phyloP scores from a whole-genome alignment of 2,329 filamentous ascomycete genomes.

The Cadophora malorum region DNA sequence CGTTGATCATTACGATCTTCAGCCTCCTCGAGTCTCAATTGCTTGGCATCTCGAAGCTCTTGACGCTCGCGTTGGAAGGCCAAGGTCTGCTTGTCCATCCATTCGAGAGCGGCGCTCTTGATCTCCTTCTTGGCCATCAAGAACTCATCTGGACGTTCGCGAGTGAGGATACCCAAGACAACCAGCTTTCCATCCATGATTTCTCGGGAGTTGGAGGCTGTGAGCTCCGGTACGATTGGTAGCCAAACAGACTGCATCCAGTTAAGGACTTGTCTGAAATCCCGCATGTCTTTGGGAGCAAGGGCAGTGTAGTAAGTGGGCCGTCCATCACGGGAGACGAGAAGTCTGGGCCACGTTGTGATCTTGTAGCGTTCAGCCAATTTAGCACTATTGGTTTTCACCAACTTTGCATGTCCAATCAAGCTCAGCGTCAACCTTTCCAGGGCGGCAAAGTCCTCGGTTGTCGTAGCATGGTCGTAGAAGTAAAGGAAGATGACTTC shows the following conservation, averaged over 20 bases:
- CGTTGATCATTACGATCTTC: slow-evolving; percentile 91
- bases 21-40: slow-evolving; percentile 93
- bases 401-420: slow-evolving; percentile 88
- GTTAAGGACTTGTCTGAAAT: slow-evolving; percentile 76
- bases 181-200: slow-evolving; percentile 96
- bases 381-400: slow-evolving; percentile 83
- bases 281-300: slow-evolving; percentile 90
- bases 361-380: slow-evolving; percentile 90
- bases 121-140: slow-evolving; percentile 81
- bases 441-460: slow-evolving; percentile 88
- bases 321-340: slow-evolving; percentile 88
- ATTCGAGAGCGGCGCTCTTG: slow-evolving; percentile 94
- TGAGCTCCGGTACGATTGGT: slow-evolving; percentile 93
- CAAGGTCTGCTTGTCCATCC: slow-evolving; percentile 96
- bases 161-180: slow-evolving; percentile 87
- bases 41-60: slow-evolving; percentile 92
- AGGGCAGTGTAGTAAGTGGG: slow-evolving; percentile 89
- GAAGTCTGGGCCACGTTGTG: slow-evolving; percentile 90
- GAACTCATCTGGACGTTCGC: slow-evolving; percentile 81
- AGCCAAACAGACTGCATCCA: slow-evolving; percentile 99
- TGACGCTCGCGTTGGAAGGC: slow-evolving; percentile 92
- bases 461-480: slow-evolving; percentile 93
- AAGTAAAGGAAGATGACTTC: slow-evolving; percentile 98
- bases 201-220: slow-evolving; percentile 87
- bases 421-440: slow-evolving; percentile 86